Base-by-base conservation (phyloP, 2,329 filamentous ascomycete species). In the Talaromyces sp. region DNA sequence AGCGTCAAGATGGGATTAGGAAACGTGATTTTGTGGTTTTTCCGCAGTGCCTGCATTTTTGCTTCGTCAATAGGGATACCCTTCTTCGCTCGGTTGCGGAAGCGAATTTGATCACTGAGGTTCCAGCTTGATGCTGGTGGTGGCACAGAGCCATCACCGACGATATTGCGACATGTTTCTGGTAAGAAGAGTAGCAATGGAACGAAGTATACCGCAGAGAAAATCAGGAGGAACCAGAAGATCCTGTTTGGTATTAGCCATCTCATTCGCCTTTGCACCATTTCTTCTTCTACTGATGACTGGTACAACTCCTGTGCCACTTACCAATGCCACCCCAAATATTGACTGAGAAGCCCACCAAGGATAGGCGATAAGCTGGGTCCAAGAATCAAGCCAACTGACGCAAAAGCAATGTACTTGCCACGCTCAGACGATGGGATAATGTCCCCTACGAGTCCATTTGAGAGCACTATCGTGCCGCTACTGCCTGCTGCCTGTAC, bases 1-100 rank as follows among this genome's bases (percentile, higher is more conserved):
- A 82, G 70, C 5, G 75, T 75, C 13, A 73, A 68, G 9, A 81
- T 66, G 1, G 79, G 78, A 65, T 82, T 81, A 1, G 77, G 75
- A 39, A 61, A 45, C 62, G 41, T 45, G 9, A 57, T n/a, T 50
- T 15, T 56, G 27, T 56, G 17, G 15, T 6, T 66, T 7, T 50
- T 54, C 17, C 25, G 33, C 31, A 52, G 31, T n/a, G 37, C 52
- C 13, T 52, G 11, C 49, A 22, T 9, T n/a, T 63, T 52, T 9
- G 33, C 47, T 45, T 54, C n/a, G 3, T 52, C 62, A 27, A 62
- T 45, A 35, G 56, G 43, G 17, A 64, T 22, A 1, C 61, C 61
- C 27, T 67, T 67, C 25, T 68, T 64, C 6, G 66, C 58, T 11
- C 41, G 43, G 43, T 64, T 63, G 52, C 11, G 52, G 17, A 56